Conservation (phyloP, 345 rosid species). For the Pelargonium nanum region DNA sequence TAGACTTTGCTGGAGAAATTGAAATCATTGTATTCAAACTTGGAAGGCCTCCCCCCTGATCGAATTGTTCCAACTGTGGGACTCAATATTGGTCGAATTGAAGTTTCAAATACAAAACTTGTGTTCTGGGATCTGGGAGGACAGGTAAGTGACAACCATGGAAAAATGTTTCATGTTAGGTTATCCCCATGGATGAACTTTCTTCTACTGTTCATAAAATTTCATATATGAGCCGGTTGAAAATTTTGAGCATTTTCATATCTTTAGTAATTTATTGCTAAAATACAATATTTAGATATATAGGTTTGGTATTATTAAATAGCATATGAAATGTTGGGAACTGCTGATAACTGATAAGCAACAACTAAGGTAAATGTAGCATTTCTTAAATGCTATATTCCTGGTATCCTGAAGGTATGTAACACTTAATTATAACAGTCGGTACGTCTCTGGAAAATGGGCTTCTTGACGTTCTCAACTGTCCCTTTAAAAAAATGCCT, state of each 20-base stretch:
- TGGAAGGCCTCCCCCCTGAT: constrained; percentile 94
- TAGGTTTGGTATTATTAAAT: not conserved
- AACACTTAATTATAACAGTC: too few species aligned
- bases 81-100: constrained; percentile 85
- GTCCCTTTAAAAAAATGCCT: too few species aligned
- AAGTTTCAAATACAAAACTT: constrained; percentile 71
- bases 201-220: not conserved
- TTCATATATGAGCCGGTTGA: not conserved
- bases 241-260: too few species aligned
- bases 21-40: constrained; percentile 65
- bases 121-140: constrained; percentile 99
- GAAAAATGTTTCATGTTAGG: not conserved
- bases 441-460: too few species aligned
- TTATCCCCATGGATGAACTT: not conserved
- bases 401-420: too few species aligned
- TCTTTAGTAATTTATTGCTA: not conserved
- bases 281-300: not conserved
- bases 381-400: not conserved
- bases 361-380: not conserved
- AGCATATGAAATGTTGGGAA: not conserved
- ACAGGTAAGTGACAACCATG: constrained; percentile 43
- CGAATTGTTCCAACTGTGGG: constrained; percentile 98
- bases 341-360: too few species aligned
- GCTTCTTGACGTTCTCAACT: too few species aligned
- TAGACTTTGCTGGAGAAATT: constrained; percentile 93